Base-by-base conservation (phyloP, 176 grass and related monocot species). In the Phyllostachys edulis region DNA sequence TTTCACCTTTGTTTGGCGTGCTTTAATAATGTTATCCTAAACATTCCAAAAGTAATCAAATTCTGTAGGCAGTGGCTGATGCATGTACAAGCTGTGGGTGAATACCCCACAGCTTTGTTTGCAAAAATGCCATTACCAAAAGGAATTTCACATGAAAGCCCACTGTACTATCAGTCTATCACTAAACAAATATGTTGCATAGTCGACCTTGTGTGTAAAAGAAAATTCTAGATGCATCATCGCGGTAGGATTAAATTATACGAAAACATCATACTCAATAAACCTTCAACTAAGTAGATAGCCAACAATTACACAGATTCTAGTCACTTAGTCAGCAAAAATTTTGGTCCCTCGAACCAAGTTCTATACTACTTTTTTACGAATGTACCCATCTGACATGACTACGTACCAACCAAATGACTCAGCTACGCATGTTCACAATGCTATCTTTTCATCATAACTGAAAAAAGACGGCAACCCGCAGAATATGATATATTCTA, bases 381-480 rank as follows among this genome's bases (percentile, higher is more conserved):
- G 17, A 68, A 37, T 49, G 39, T 45, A 44, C 18, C 60, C 51
- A 84, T 87, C 75, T 41, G 74, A 75, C 68, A 84, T 80, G 76
- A 87, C 50, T 67, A 62, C 23, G 20, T 72, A 84, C 71, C 85
- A 84, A 84, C 69, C 45, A 5, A 57, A 74, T 75, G 89, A 87
- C 51, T 69, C 76, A 70, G 75, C 51, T 38, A 52, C 0, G 1
- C 42, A 69, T 45, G 50, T 80, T 75, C 80, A 68, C 62, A 55
- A 51, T 84, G 75, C 44, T 74, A 67, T 60, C 18, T 68, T 75
- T 75, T 67, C 88, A 75, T 69, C 85, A 84, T 54, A 84, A 63
- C 69, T 80, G 17, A 69, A 90, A 79, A 84, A 75, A 32, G 75
- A 90, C 10, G 17, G 51, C 40, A 69, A 83, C 62, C 75, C 1